phyloP scores from a whole-genome alignment of 2,329 filamentous ascomycete genomes.

The Lachnellula cervina region DNA sequence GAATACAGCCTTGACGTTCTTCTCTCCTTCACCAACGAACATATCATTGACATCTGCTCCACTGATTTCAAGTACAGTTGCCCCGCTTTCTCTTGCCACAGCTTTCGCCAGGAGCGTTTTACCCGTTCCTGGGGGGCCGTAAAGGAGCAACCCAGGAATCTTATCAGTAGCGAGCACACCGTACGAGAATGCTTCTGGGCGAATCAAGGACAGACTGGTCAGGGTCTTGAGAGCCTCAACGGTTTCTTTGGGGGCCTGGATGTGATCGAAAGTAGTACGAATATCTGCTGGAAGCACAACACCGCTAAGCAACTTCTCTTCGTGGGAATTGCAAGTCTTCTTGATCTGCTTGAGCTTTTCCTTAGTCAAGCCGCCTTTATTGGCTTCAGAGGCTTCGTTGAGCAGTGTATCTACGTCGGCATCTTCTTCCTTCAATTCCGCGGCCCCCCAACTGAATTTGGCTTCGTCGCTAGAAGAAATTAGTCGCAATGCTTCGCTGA shows the following conservation, averaged over 20 bases:
- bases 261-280: slow-evolving; percentile 79
- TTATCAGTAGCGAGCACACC: slow-evolving; percentile 87
- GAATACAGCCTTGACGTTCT: slow-evolving; percentile 91
- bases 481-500: slow-evolving; percentile 37
- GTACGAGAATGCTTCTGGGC: slow-evolving; percentile 93
- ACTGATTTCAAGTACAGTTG: slow-evolving; percentile 78
- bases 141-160: slow-evolving; percentile 83
- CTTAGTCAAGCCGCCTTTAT: slow-evolving; percentile 33
- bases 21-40: slow-evolving; percentile 93
- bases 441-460: slow-evolving; percentile 39
- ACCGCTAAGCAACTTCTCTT: slow-evolving; percentile 75
- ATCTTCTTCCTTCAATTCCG: slow-evolving; percentile 38
- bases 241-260: slow-evolving; percentile 77
- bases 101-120: slow-evolving; percentile 68
- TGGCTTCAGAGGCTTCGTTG: slow-evolving; percentile 29
- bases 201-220: slow-evolving; percentile 78
- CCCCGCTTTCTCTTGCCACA: slow-evolving; percentile 62
- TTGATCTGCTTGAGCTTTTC: slow-evolving; percentile 44
- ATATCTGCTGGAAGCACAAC: slow-evolving; percentile 79
- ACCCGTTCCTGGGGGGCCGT: slow-evolving; percentile 79
- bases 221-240: slow-evolving; percentile 84
- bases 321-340: slow-evolving; percentile 65
- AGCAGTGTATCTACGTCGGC: slow-evolving; percentile 28
- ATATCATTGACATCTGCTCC: slow-evolving; percentile 93
- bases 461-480: slow-evolving; percentile 41